Evolutionary conservation across 495 filamentous ascomycete species (phyloP).

Genomic region (Penicillium lividum): DNA sequence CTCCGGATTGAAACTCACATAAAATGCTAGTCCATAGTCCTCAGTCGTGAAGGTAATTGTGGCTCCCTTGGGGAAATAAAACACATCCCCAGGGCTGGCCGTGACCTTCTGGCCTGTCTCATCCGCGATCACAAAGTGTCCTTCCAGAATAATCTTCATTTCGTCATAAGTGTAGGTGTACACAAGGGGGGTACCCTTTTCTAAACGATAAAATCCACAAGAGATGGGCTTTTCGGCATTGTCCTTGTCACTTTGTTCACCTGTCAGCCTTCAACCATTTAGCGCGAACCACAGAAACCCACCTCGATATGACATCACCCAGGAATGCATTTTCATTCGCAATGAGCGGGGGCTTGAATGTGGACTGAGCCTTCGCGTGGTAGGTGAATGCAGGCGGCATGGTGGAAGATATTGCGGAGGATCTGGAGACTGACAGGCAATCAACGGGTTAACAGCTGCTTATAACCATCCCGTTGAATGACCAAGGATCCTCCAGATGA

Average conservation of each 20-base stretch:
- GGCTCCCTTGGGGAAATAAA: conserved; percentile 75
- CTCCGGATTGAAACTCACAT: conserved; percentile 29
- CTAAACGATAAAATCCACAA: conserved; percentile 70
- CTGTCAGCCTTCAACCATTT: conserved; percentile 3
- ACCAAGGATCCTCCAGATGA: background rate
- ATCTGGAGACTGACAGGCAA: background rate
- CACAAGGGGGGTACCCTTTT: conserved; percentile 71
- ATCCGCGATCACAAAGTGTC: conserved; percentile 71
- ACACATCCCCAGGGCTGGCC: conserved; percentile 70
- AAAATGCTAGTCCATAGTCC: conserved; percentile 72
- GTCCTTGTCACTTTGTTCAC: conserved; percentile 48
- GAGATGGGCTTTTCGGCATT: conserved; percentile 65
- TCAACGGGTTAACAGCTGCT: background rate
- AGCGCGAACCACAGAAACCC: conserved; percentile 5
- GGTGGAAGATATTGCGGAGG: conserved; percentile 5
- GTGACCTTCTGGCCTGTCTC: conserved; percentile 70
- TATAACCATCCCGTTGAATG: background rate
- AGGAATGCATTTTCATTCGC: conserved; percentile 75
- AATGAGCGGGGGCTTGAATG: conserved; percentile 69
- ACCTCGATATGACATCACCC: conserved; percentile 65
- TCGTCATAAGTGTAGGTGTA: conserved; percentile 78
- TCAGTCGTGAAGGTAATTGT: conserved; percentile 75
- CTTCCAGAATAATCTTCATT: conserved; percentile 80
- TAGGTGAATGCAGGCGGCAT: conserved; percentile 48
- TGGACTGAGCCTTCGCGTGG: conserved; percentile 60